Percentiles rank a stretch among this genome's conserved stretches.
phyloP scores from a whole-genome alignment of 768 basidiomycete genomes.

The Amyloporia xantha region DNA sequence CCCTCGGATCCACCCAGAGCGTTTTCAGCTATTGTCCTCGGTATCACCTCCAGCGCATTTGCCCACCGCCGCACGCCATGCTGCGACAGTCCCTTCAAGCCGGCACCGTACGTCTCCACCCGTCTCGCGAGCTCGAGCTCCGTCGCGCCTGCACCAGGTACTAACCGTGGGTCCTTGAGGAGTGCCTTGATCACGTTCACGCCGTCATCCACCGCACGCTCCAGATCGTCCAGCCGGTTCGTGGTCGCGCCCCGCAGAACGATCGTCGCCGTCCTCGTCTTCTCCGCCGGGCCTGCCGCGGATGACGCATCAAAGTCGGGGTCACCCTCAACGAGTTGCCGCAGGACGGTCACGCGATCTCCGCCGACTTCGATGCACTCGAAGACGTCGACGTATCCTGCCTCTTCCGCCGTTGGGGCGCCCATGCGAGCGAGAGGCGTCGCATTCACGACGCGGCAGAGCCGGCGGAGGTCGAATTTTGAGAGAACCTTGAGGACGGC shows the following conservation, averaged over 20 bases:
- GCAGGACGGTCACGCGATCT: conserved; percentile 93
- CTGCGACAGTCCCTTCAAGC: conserved; percentile 86
- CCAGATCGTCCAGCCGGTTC: conserved; percentile 92
- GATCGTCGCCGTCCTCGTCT: conserved; percentile 87
- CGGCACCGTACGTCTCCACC: conserved; percentile 81
- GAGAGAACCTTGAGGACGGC: conserved; percentile 95
- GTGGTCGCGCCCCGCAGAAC: conserved; percentile 93
- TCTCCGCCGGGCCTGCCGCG: conserved; percentile 63
- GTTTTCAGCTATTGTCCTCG: conserved; percentile 91
- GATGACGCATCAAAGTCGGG: conserved; percentile 50
- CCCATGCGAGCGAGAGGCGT: conserved; percentile 95
- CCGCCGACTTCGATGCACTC: conserved; percentile 96
- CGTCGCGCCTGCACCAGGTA: conserved; percentile 91
- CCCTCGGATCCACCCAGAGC: conserved; percentile 87
- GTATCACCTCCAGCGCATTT: conserved; percentile 85
- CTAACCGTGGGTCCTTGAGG: conserved; percentile 82
- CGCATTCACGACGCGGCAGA: conserved; percentile 93
- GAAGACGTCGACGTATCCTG: conserved; percentile 88
- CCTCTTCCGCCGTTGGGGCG: conserved; percentile 94
- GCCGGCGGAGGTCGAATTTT: conserved; percentile 92
- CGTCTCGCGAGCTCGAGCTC: conserved; percentile 88
- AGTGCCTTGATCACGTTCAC: conserved; percentile 93
- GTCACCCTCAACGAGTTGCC: conserved; percentile 70
- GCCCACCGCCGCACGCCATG: conserved; percentile 91
- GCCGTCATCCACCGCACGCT: conserved; percentile 94